Conservation (phyloP, 768 basidiomycete genomes). For the Phallus indusiatus region DNA sequence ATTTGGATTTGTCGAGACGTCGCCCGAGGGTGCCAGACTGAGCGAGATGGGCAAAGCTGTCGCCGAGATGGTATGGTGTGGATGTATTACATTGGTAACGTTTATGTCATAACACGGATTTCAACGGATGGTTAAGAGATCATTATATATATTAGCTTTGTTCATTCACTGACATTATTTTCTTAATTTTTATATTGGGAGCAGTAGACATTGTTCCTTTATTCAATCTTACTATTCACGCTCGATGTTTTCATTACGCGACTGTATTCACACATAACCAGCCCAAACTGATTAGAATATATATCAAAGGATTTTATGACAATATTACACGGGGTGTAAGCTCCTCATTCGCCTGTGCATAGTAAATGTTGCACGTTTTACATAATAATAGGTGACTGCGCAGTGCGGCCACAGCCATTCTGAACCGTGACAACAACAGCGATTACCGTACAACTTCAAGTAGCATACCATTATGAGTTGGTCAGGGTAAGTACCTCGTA, state of each 20-base stretch:
- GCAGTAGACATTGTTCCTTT: neutral
- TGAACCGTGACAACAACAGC: too few species aligned
- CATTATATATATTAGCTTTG: neutral
- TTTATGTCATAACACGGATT: constrained; percentile 2
- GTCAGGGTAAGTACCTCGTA: constrained; percentile 34
- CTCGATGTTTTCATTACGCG: neutral
- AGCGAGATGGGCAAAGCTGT: constrained; percentile 7
- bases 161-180: neutral
- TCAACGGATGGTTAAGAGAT: neutral
- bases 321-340: neutral
- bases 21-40: neutral
- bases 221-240: neutral
- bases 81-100: constrained; percentile 6
- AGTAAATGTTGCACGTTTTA: too few species aligned
- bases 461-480: constrained; percentile 35
- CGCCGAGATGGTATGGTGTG: constrained; percentile 8
- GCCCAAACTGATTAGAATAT: neutral
- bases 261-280: constrained; percentile 4
- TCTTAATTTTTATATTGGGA: neutral
- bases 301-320: neutral
- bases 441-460: neutral
- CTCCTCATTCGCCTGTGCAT: too few species aligned
- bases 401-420: too few species aligned
- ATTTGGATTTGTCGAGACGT: constrained; percentile 2
- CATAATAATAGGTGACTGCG: too few species aligned